These are phyloP conservation scores for Onygenales sp. DNA, from an alignment of 2,329 filamentous ascomycete genomes.

Conservation along the genomic window DNA sequence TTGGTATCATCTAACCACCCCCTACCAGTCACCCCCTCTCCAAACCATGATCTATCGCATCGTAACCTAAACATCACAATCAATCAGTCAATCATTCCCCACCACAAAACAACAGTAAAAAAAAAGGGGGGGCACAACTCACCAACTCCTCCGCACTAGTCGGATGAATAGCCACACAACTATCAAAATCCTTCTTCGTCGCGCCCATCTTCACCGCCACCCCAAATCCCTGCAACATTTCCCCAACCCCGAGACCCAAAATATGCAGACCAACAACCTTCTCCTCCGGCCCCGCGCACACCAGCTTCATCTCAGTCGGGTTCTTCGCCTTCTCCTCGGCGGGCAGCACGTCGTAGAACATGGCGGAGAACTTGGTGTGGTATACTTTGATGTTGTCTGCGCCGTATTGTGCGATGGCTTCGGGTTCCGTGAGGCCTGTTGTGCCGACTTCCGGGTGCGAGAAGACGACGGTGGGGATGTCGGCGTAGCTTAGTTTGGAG, in stretches of 20 bases:
- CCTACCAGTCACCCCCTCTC: too few species aligned
- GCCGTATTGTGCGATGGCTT: slow-evolving; percentile 38
- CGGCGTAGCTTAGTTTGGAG: slow-evolving; percentile 39
- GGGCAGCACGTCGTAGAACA: slow-evolving; percentile 40
- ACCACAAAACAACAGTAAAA: not conserved
- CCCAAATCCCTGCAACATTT: slow-evolving; percentile 70
- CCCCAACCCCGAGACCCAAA: slow-evolving; percentile 38
- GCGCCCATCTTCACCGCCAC: slow-evolving; percentile 73
- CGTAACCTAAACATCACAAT: slow-evolving; percentile 14
- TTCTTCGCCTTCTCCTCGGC: slow-evolving; percentile 40
- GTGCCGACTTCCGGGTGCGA: slow-evolving; percentile 43
- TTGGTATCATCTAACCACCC: too few species aligned
- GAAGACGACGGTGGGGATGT: slow-evolving; percentile 45
- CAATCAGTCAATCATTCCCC: not conserved
- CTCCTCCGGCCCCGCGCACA: slow-evolving; percentile 40
- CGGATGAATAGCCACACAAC: slow-evolving; percentile 66
- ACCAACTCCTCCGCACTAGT: slow-evolving; percentile 69
- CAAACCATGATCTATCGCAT: slow-evolving; percentile 12
- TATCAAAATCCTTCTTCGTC: slow-evolving; percentile 68
- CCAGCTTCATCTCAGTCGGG: slow-evolving; percentile 43
- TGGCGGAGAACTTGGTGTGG: slow-evolving; percentile 39
- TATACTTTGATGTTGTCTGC: slow-evolving; percentile 43
- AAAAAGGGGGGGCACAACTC: slow-evolving; percentile 11
- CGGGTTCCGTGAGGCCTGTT: slow-evolving; percentile 40
- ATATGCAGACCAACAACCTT: slow-evolving; percentile 44